Evolutionary conservation across 2,329 filamentous ascomycete genomes (phyloP).

Genomic region (Tolypocladium tropicale): DNA sequence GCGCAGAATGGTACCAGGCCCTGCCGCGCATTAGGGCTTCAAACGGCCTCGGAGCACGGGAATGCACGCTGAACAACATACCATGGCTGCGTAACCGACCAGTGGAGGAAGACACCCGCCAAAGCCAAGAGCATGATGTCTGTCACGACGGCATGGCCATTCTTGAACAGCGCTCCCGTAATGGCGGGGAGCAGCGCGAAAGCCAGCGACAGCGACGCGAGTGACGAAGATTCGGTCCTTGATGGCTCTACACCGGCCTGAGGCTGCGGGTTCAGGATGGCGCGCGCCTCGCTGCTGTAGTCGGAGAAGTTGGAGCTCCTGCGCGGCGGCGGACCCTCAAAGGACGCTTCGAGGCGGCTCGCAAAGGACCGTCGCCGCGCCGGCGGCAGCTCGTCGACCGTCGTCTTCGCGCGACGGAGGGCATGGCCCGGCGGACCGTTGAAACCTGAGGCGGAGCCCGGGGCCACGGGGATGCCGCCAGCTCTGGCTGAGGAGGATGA

Average conservation of each 20-base stretch:
- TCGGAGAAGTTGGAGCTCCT: conserved; percentile 74
- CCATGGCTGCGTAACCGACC: conserved; percentile 87
- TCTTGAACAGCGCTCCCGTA: conserved; percentile 74
- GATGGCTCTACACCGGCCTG: conserved; percentile 25
- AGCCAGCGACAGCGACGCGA: conserved; percentile 71
- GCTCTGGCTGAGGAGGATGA: neutral
- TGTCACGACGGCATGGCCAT: conserved; percentile 74
- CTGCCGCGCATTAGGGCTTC: conserved; percentile 24
- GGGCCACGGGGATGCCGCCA: neutral
- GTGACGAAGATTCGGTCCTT: conserved; percentile 49
- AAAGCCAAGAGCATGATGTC: conserved; percentile 74
- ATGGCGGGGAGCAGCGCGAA: conserved; percentile 79
- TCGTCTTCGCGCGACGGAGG: conserved; percentile 31
- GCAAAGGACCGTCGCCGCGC: conserved; percentile 6
- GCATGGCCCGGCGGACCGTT: conserved; percentile 19
- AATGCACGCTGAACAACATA: conserved; percentile 21
- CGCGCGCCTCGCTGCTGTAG: conserved; percentile 59
- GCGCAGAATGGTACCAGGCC: conserved; percentile 67
- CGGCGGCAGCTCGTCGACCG: conserved; percentile 24
- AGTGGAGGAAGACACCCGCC: conserved; percentile 80
- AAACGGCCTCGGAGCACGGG: too few species aligned
- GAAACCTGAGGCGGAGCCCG: conserved; percentile 1
- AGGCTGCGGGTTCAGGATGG: conserved; percentile 48
- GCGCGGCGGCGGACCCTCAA: conserved; percentile 32
- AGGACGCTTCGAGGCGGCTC: conserved; percentile 15